Conservation (phyloP, 345 rosid genomes). For the Populus simonii region DNA sequence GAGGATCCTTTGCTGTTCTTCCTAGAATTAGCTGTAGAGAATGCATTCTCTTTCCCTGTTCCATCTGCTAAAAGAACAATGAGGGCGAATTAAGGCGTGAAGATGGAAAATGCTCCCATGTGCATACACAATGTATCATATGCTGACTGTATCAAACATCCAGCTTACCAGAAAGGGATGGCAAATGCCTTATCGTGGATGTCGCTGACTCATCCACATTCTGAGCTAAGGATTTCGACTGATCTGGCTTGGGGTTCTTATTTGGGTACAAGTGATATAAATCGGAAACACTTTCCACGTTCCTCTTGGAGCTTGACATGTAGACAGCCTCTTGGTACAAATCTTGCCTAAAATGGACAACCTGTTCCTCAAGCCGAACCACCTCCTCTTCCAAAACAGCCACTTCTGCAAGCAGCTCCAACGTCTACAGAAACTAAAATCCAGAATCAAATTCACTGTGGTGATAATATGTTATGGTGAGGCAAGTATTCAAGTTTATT, state of each 20-base stretch:
- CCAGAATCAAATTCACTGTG: constrained; percentile 18
- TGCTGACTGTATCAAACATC: neutral
- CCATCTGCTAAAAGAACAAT: constrained; percentile 29
- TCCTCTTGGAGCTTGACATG: constrained; percentile 56
- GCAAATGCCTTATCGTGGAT: constrained; percentile 20
- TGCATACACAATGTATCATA: neutral
- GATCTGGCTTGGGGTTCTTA: constrained; percentile 32
- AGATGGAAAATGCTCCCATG: neutral
- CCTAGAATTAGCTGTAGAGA: constrained; percentile 23
- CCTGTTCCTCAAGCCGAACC: constrained; percentile 75
- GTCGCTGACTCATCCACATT: constrained; percentile 22
- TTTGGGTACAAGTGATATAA: constrained; percentile 16
- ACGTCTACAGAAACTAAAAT: constrained; percentile 46
- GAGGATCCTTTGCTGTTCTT: constrained; percentile 32
- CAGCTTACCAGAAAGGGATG: constrained; percentile 38
- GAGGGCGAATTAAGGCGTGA: neutral
- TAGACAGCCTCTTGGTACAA: constrained; percentile 70
- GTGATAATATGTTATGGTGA: neutral
- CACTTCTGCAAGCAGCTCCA: constrained; percentile 91
- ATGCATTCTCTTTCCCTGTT: constrained; percentile 43
- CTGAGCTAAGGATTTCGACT: constrained; percentile 21
- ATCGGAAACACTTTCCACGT: constrained; percentile 34
- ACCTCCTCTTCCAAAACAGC: constrained; percentile 93
- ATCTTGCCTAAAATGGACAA: constrained; percentile 64
- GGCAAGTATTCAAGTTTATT: neutral